Evolutionary conservation across 768 basidiomycete species (phyloP), one percentile per base, ranked within the genome.

Genomic region (Austroboletus eburneus): DNA sequence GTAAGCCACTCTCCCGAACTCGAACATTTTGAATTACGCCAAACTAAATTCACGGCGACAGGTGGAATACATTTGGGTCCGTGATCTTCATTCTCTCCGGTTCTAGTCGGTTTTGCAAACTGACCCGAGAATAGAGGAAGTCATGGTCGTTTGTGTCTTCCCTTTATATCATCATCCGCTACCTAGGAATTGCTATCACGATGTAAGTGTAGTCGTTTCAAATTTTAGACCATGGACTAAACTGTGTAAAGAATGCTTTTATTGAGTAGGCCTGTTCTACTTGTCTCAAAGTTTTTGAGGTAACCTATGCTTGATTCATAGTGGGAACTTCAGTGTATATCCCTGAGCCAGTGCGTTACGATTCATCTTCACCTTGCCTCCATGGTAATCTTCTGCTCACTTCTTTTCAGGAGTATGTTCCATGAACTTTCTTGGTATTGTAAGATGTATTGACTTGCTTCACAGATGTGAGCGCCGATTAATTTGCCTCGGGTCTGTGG

Each of bases 111-210:
- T 6, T n/a, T 21, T 33, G 18, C n/a, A 17, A 29, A 9, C 17
- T 23, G 17, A 40, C 27, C 32, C 23, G 12, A n/a, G 20, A 5
- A 6, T 20, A 50, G 49, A 27, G 43, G 36, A 40, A 32, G 36
- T 39, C 49, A n/a, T 45, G 38, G 39, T 50, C 49, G 17, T 21
- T 45, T 30, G 41, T 50, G 49, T 50, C 49, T 8, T 18, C 22
- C 33, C 49, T 50, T 18, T 50, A 50, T 41, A 23, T 41, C 39
- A 12, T 40, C n/a, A 21, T 50, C 27, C 49, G 49, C 35, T 50
- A 50, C 20, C 13, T 50, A 21, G 49, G 49, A 5, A 39, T 50
- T 20, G 33, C 36, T 22, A 30, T 45, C 33, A 38, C 49, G 16
- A 40, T 50, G 49, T 50, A 21, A 39, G 49, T 50, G 14, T 17